Conservation (phyloP, 768 basidiomycete species). For the Trametes cubensis region DNA sequence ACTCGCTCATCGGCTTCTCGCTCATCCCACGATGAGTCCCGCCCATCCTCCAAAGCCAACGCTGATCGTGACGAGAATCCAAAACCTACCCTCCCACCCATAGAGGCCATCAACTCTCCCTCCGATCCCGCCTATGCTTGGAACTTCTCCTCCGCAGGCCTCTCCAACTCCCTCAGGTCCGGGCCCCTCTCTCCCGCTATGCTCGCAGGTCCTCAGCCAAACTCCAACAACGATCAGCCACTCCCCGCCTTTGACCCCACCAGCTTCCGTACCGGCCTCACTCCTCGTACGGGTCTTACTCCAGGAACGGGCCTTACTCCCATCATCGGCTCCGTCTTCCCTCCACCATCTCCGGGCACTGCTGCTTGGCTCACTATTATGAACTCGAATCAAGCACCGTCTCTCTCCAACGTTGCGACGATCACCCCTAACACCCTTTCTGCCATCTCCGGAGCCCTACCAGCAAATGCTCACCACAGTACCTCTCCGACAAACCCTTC, state of each 20-base stretch:
- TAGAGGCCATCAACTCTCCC: constrained; percentile 77
- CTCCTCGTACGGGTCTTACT: constrained; percentile 83
- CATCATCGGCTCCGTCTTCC: constrained; percentile 62
- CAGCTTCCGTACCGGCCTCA: constrained; percentile 83
- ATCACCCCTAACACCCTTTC: constrained; percentile 73
- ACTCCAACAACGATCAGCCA: constrained; percentile 40
- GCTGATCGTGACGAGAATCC: constrained; percentile 36
- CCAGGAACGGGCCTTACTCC: constrained; percentile 85
- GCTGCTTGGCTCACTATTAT: constrained; percentile 93
- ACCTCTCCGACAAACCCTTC: constrained; percentile 54
- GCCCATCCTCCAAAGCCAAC: constrained; percentile 25
- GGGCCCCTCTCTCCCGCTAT: constrained; percentile 96
- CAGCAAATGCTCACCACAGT: constrained; percentile 58
- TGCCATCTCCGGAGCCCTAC: constrained; percentile 78
- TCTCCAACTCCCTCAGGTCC: constrained; percentile 80
- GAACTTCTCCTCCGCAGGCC: constrained; percentile 59
- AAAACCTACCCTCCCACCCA: constrained; percentile 81
- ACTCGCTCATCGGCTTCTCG: constrained; percentile 34
- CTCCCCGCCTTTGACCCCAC: constrained; percentile 65
- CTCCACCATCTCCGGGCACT: constrained; percentile 84
- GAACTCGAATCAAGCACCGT: constrained; percentile 51
- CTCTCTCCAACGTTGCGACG: constrained; percentile 38
- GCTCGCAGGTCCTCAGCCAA: constrained; percentile 81
- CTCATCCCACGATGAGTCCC: constrained; percentile 30
- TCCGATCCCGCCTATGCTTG: constrained; percentile 59